These are phyloP conservation scores for Arthrobotrys megalospora DNA, from an alignment of 2,329 filamentous ascomycete genomes.

Conservation along the genomic window DNA sequence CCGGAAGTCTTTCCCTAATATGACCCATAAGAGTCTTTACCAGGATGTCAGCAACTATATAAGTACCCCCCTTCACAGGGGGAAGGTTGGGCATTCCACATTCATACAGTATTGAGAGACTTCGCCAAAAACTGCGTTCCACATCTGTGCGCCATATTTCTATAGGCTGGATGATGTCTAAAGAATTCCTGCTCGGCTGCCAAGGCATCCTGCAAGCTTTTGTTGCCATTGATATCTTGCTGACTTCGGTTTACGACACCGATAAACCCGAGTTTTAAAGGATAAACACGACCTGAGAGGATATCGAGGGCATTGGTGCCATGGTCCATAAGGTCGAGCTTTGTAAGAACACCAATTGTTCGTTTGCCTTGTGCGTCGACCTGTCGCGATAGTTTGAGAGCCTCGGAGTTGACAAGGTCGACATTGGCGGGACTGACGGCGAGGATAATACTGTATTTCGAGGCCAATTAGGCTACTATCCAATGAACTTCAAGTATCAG, in stretches of 20 bases:
- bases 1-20: constrained; percentile 93
- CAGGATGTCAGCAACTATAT: constrained; percentile 47
- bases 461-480: constrained; percentile 26
- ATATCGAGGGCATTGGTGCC: constrained; percentile 98
- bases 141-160: constrained; percentile 93
- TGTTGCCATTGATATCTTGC: constrained; percentile 96
- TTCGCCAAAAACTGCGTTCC: constrained; percentile 95
- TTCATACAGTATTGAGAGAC: constrained; percentile 80
- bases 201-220: constrained; percentile 92
- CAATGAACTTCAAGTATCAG: neutral
- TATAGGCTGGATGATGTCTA: constrained; percentile 94
- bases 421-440: constrained; percentile 98
- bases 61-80: constrained; percentile 20
- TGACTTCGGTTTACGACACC: constrained; percentile 98
- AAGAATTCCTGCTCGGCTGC: constrained; percentile 95
- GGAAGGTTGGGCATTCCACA: constrained; percentile 53
- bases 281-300: constrained; percentile 95
- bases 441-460: constrained; percentile 81
- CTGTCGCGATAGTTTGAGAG: constrained; percentile 94
- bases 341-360: constrained; percentile 97
- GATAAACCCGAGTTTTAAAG: constrained; percentile 96
- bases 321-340: constrained; percentile 98
- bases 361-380: constrained; percentile 94
- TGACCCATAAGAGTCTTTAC: constrained; percentile 86
- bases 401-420: constrained; percentile 98